phyloP scores from a whole-genome alignment of 305 asterid genomes.

The Fraxinus sp. region DNA sequence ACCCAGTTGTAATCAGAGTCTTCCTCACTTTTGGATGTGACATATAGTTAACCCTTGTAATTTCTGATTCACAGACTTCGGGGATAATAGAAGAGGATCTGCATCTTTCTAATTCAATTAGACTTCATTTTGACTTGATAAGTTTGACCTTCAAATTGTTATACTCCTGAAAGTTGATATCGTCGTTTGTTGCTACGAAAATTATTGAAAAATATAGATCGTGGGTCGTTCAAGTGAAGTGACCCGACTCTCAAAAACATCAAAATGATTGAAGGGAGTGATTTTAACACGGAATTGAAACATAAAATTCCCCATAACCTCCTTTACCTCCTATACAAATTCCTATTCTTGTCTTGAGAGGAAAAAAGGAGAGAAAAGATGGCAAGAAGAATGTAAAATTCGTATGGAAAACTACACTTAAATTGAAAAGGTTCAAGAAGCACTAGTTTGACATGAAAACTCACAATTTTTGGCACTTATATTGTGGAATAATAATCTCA shows the following conservation, averaged over 20 bases:
- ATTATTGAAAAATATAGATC: not conserved
- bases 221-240: not conserved
- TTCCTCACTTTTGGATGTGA: not conserved
- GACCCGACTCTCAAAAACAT: not conserved
- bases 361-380: too few species aligned
- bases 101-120: conserved; percentile 23
- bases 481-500: too few species aligned
- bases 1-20: not conserved
- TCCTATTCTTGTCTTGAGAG: not conserved
- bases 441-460: too few species aligned
- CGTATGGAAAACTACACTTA: too few species aligned
- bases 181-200: not conserved
- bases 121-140: not conserved
- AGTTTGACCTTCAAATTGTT: conserved; percentile 5
- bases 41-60: not conserved
- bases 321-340: not conserved
- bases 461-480: too few species aligned
- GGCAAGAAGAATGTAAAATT: too few species aligned
- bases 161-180: not conserved
- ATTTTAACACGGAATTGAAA: not conserved
- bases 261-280: not conserved
- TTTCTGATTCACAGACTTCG: not conserved
- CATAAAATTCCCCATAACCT: not conserved
- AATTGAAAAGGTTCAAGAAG: too few species aligned
- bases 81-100: not conserved